Base-by-base conservation (phyloP, 768 basidiomycete genomes). In the Boletus patriciae region DNA sequence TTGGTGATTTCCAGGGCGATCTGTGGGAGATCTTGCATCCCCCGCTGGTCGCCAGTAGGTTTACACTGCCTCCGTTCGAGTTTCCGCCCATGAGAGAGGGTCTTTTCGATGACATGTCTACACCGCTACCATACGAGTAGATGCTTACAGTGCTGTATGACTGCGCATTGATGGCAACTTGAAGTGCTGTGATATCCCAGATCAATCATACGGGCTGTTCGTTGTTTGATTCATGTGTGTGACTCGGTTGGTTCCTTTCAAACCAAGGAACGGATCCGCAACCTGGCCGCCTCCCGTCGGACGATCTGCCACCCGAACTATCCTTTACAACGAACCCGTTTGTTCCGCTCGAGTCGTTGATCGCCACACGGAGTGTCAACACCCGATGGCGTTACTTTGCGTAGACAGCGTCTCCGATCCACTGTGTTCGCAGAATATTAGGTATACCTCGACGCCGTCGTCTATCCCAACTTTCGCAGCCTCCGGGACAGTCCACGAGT, bases 21-120 rank as follows among this genome's bases (percentile, higher is more conserved):
- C 16, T 63, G 41, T 70, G 64, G 68, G 68, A 70, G 19, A 45
- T 63, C 9, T 36, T 65, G 18, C 68, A 70, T 27, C 66, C 66
- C 1, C 66, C 68, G 33, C 61, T 69, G 8, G 58, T 70, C 12
- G 43, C 29, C 25, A 43, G 50, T 4, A 29, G 11, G 44, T 65
- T 69, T 44, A 50, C 44, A 9, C 45, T 69, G 1, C 68, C 68
- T n/a, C 68, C 66, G 8, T 68, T 69, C 48, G 48, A 56, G 52
- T 36, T 69, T 10, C 68, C 68, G 6, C 57, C 68, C 6, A 42
- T 68, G 57, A 48, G 46, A 13, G 19, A 42, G 1, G 41, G 46
- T 33, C 29, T 70, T 13, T 70, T 69, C 19, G 21, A 50, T 6
- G 58, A 45, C 18, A 4, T 41, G 11, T 12, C 38, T 52, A 9